phyloP scores from a whole-genome alignment of 2,329 filamentous ascomycete species.

The Botrytis elliptica region DNA sequence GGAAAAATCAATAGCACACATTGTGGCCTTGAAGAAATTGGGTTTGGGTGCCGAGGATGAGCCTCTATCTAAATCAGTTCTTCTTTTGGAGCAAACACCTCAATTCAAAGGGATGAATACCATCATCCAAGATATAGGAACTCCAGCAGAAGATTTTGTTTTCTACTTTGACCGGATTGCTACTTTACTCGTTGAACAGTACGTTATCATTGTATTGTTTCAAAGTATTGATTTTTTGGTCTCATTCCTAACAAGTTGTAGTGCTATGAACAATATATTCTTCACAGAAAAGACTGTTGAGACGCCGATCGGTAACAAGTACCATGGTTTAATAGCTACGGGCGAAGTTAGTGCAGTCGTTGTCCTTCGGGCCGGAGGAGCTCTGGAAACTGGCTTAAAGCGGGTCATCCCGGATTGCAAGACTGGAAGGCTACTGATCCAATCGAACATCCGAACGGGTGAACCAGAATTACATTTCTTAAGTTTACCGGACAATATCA shows the following conservation, averaged over 20 bases:
- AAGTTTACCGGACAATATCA: conserved; percentile 72
- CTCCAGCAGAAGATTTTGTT: conserved; percentile 84
- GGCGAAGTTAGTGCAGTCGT: conserved; percentile 83
- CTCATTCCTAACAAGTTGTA: conserved; percentile 39
- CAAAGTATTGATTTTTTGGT: not conserved
- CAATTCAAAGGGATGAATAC: conserved; percentile 89
- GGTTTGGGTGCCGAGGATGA: conserved; percentile 70
- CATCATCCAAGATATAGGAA: conserved; percentile 78
- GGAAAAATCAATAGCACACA: conserved; percentile 81
- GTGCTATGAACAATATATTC: conserved; percentile 72
- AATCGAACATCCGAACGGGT: conserved; percentile 79
- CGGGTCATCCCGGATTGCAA: conserved; percentile 91
- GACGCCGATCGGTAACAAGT: conserved; percentile 69
- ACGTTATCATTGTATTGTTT: conserved; percentile 35
- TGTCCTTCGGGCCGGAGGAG: conserved; percentile 83
- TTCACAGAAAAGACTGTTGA: conserved; percentile 64
- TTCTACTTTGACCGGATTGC: conserved; percentile 95
- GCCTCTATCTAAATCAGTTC: conserved; percentile 71
- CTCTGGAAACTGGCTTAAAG: conserved; percentile 82
- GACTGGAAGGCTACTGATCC: conserved; percentile 85
- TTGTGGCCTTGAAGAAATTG: conserved; percentile 72
- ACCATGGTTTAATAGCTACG: conserved; percentile 67
- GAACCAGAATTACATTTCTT: conserved; percentile 93
- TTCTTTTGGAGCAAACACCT: conserved; percentile 70
- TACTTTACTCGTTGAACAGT: conserved; percentile 79